Base-by-base conservation (phyloP, 1,284 basidiomycete genomes). In the Fistulinella cinereoalba region DNA sequence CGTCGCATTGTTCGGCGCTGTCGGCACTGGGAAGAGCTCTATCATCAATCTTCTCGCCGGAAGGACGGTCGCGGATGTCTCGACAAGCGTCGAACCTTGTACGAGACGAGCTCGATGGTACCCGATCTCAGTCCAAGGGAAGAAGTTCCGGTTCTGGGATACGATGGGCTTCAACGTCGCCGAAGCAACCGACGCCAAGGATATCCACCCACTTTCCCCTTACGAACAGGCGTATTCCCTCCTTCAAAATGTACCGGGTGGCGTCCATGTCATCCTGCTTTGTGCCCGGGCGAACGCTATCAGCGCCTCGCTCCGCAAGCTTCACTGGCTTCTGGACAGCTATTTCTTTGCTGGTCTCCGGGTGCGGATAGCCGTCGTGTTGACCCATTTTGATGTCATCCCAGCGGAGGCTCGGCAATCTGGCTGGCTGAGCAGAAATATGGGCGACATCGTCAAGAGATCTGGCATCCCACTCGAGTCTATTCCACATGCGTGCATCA, bases 311-410 rank as follows among this genome's bases (percentile, higher is more conserved):
- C 49, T 65, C 38, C 56, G 54, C 13, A 52, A 37, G 15, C 58
- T 61, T 21, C 60, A 60, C 39, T 61, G 62, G 61, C 34, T 61
- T 10, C 36, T 61, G 37, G 43, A 62, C 37, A 47, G 44, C 37
- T 51, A 65, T 41, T 62, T 61, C 54, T 62, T 65, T 37, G 29
- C 43, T 21, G 29, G 44, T 18, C 58, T 56, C 13, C 52, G 42
- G 6, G 64, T 66, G 1, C 68, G 59, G n/a, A 60, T 72, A 43
- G 66, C 65, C 27, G 47, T 71, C 21, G 55, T 68, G 39, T 50
- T 72, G 22, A 73, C 71, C 24, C 62, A 70, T n/a, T 62, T 68
- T 19, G 72, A 60, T 45, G 62, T 34, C 3, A 40, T 47, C 4
- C 41, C 59, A 21, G 47, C 54, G 6, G 10, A 18, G 18, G 5